Percentiles rank a stretch among this genome's conserved stretches.
These are phyloP conservation scores for Jaenimonas drosophilae DNA, from an alignment of 208 protist genomes.

Conservation along the genomic window DNA sequence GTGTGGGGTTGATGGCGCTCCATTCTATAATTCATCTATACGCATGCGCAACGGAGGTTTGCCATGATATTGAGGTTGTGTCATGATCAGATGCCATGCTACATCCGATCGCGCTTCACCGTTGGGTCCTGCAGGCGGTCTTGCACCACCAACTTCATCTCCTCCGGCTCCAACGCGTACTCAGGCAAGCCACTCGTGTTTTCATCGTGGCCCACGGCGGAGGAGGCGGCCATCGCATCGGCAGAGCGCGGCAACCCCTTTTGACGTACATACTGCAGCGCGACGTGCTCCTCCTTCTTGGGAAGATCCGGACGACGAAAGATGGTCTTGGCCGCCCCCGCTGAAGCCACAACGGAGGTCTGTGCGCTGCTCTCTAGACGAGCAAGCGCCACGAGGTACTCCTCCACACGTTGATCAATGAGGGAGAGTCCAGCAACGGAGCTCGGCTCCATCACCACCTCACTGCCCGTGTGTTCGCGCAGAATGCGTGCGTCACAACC, in stretches of 20 bases:
- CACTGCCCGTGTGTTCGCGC: constrained; percentile 12
- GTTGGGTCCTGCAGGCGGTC: neutral
- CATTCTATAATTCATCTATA: too few relatives aligned
- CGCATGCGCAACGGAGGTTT: too few relatives aligned
- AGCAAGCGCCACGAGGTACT: constrained; percentile 65
- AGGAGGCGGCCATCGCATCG: constrained; percentile 8
- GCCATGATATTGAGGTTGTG: too few relatives aligned
- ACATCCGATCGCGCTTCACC: too few relatives aligned
- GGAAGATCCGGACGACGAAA: constrained; percentile 26
- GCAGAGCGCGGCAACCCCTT: constrained; percentile 22
- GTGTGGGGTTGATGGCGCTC: too few relatives aligned
- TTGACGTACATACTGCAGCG: constrained; percentile 1
- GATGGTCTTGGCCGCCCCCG: constrained; percentile 16
- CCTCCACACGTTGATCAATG: constrained; percentile 66
- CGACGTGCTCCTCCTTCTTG: constrained; percentile 3
- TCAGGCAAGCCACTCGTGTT: too few relatives aligned
- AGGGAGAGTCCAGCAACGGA: constrained; percentile 28
- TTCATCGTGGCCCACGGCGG: too few relatives aligned
- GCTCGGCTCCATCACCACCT: constrained; percentile 17
- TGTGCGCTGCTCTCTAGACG: constrained; percentile 8
- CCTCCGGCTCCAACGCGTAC: too few relatives aligned
- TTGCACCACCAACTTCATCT: constrained; percentile 11
- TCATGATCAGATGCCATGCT: too few relatives aligned
- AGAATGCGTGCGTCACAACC: constrained; percentile 27
- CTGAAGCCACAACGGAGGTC: neutral